phyloP scores from a whole-genome alignment of 768 basidiomycete species.

The Pleurotus eryngii region DNA sequence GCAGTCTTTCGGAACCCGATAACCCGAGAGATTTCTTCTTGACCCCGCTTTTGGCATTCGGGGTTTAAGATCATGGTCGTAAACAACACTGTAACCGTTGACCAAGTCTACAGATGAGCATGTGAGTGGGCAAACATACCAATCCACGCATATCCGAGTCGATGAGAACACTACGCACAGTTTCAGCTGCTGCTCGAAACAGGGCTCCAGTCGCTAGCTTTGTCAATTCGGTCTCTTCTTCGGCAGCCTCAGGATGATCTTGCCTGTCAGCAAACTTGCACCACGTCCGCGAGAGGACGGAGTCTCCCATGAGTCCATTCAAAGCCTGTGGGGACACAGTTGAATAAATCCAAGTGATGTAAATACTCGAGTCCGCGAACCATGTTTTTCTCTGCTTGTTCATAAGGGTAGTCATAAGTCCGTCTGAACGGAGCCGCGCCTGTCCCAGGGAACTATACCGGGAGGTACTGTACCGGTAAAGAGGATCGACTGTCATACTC shows the following conservation, averaged over 20 bases:
- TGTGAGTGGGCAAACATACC: too few species aligned
- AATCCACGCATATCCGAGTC: too few species aligned
- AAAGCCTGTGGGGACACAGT: neutral
- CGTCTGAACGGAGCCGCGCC: too few species aligned
- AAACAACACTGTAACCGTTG: too few species aligned
- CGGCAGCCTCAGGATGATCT: neutral
- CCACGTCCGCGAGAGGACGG: neutral
- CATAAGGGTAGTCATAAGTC: too few species aligned
- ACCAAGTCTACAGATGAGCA: too few species aligned
- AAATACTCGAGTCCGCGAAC: neutral
- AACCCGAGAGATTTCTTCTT: slow-evolving; percentile 23
- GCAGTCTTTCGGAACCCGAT: slow-evolving; percentile 22
- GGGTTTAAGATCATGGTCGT: slow-evolving; percentile 8
- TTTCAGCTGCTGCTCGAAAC: neutral
- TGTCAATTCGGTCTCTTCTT: neutral
- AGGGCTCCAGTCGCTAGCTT: neutral
- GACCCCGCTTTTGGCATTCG: slow-evolving; percentile 21
- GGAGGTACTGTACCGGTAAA: too few species aligned
- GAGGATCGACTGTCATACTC: too few species aligned
- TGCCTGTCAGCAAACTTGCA: neutral
- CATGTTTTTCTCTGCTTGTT: too few species aligned
- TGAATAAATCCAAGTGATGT: neutral
- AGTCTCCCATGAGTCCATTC: neutral
- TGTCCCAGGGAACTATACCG: too few species aligned
- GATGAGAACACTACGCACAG: neutral